Conservation (phyloP, 305 asterid species). For the Rubia tinctorum region DNA sequence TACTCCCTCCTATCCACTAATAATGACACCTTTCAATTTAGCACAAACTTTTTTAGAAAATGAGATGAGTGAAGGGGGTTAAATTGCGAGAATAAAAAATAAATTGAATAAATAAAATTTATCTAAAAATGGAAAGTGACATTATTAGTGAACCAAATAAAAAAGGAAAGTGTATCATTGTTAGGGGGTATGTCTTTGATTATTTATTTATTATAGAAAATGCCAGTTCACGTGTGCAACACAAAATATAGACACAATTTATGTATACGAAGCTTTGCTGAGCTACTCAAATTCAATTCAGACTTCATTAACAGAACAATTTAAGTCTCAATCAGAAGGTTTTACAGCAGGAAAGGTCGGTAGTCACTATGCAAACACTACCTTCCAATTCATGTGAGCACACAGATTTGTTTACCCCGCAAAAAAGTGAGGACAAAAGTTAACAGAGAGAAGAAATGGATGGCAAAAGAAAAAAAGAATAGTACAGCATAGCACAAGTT, state of each 20-base stretch:
- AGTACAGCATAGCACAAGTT: conserved; percentile 9
- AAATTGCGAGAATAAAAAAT: no score
- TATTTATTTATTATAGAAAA: no score
- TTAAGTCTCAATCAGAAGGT: neutral
- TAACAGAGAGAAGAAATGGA: conserved; percentile 1
- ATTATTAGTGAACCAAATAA: no score
- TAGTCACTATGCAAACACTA: neutral
- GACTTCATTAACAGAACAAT: neutral
- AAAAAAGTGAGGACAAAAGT: neutral
- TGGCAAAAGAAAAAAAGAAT: conserved; percentile 8
- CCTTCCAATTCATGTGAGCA: conserved; percentile 6
- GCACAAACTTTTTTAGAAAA: no score
- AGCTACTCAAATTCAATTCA: neutral
- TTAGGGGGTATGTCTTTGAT: no score
- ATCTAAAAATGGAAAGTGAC: no score
- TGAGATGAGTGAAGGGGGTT: no score
- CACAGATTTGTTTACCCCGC: neutral
- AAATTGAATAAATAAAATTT: no score
- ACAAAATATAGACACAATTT: neutral
- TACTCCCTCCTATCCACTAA: no score
- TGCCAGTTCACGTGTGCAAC: no score
- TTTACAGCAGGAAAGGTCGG: conserved; percentile 4
- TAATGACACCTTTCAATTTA: no score
- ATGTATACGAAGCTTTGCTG: neutral
- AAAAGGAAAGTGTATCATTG: no score